Conservation (phyloP, 805 yeast species). For the Millerozyma miso region DNA sequence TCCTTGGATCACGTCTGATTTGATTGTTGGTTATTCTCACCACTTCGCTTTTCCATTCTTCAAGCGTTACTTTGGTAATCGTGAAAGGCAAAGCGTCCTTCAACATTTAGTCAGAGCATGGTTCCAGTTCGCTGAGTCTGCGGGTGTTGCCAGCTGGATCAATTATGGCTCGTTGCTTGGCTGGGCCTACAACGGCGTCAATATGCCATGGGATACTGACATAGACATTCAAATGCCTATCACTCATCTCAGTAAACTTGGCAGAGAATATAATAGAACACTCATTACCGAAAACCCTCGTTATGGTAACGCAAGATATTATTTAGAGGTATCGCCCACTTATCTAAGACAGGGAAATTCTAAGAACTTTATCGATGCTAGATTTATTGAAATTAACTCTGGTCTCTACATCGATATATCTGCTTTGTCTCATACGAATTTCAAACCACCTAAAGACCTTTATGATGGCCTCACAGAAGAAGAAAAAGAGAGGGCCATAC, state of each 20-base stretch:
- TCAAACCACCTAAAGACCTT: slow-evolving; percentile 14
- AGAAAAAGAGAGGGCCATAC: slow-evolving; percentile 12
- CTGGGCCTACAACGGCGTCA: slow-evolving; percentile 28
- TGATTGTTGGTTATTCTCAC: slow-evolving; percentile 30
- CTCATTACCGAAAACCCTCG: slow-evolving; percentile 26
- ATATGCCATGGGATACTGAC: slow-evolving; percentile 32
- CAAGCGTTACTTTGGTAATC: slow-evolving; percentile 28
- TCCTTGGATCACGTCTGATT: slow-evolving; percentile 36
- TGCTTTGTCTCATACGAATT: slow-evolving; percentile 29
- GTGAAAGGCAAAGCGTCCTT: slow-evolving; percentile 34
- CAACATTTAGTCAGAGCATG: slow-evolving; percentile 35
- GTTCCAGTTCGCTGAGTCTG: slow-evolving; percentile 33
- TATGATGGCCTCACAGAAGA: slow-evolving; percentile 5
- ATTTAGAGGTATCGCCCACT: slow-evolving; percentile 22
- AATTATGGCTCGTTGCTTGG: slow-evolving; percentile 27
- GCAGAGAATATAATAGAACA: slow-evolving; percentile 19
- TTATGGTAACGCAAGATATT: slow-evolving; percentile 25
- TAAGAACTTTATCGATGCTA: slow-evolving; percentile 31
- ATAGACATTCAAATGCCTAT: slow-evolving; percentile 27
- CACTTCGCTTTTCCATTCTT: slow-evolving; percentile 35
- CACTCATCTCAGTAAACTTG: slow-evolving; percentile 19
- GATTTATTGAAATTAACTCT: slow-evolving; percentile 32
- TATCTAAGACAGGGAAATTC: slow-evolving; percentile 40
- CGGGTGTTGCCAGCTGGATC: slow-evolving; percentile 25
- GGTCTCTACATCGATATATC: slow-evolving; percentile 45